These are phyloP conservation scores for Sonneratia caseolaris DNA, from an alignment of 345 rosid genomes.

Conservation along the genomic window DNA sequence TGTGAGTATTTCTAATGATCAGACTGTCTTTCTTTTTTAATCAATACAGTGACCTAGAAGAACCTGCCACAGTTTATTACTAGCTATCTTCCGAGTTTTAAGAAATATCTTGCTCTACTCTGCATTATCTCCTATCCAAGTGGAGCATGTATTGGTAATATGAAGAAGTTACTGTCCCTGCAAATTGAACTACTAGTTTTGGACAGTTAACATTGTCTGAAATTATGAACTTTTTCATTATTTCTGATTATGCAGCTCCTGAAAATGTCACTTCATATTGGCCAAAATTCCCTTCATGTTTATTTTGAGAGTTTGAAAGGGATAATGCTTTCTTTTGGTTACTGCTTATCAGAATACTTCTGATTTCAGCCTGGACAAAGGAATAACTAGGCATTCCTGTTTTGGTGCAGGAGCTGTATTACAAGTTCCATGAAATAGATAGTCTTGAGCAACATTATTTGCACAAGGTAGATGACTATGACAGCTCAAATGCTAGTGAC, in stretches of 20 bases:
- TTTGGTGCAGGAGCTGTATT: slow-evolving; percentile 72
- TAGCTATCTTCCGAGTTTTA: neutral
- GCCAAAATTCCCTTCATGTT: neutral
- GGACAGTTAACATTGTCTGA: neutral
- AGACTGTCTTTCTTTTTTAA: neutral
- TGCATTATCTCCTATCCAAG: neutral
- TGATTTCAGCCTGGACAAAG: neutral
- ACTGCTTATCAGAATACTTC: neutral
- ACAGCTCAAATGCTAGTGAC: slow-evolving; percentile 55
- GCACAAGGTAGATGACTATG: slow-evolving; percentile 83
- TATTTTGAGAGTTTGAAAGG: neutral
- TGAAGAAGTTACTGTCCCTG: neutral
- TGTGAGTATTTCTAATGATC: slow-evolving; percentile 35
- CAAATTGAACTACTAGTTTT: neutral
- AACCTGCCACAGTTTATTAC: neutral
- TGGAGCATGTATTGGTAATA: neutral
- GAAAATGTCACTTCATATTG: neutral
- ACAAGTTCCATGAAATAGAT: slow-evolving; percentile 88
- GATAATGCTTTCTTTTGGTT: neutral
- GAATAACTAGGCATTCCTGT: neutral
- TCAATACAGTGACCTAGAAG: neutral
- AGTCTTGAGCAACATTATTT: slow-evolving; percentile 92
- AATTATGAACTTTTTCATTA: neutral
- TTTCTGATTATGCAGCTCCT: neutral
- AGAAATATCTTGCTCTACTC: neutral